phyloP scores from a whole-genome alignment of 2,329 filamentous ascomycete species.

The Tolypocladium amazonense region DNA sequence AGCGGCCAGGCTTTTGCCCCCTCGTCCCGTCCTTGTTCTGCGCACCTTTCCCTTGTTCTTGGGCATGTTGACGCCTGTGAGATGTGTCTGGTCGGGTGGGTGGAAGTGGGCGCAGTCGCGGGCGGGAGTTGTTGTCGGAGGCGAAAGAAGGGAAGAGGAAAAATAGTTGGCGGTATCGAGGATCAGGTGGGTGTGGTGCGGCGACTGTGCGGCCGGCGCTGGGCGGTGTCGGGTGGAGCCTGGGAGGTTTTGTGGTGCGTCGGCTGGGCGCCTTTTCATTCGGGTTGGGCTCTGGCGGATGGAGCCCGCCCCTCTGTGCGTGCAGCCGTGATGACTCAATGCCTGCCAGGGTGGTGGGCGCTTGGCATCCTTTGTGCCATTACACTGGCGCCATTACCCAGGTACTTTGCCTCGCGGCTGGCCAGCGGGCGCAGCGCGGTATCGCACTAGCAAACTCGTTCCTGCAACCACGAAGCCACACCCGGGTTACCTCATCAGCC shows the following conservation, averaged over 20 bases:
- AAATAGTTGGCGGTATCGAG: not conserved
- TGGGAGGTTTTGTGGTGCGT: not conserved
- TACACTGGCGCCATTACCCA: not conserved
- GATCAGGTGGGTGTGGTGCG: not conserved
- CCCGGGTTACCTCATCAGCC: not conserved
- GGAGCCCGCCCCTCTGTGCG: not conserved
- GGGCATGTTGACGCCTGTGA: constrained; percentile 54
- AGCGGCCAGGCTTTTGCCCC: not conserved
- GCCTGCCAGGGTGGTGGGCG: not conserved
- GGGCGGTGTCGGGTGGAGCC: not conserved
- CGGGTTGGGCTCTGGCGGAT: not conserved
- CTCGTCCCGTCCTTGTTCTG: not conserved
- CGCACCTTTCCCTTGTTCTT: constrained; percentile 99
- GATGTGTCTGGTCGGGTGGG: not conserved
- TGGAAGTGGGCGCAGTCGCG: not conserved
- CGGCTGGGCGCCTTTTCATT: constrained; percentile 1
- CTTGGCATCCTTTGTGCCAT: not conserved
- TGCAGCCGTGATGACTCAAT: not conserved
- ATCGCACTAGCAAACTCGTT: not conserved
- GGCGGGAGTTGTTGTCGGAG: not conserved
- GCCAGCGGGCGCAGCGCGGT: not conserved
- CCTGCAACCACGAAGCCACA: not conserved
- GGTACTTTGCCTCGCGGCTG: not conserved
- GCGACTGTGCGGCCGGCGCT: not conserved
- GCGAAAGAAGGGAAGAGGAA: not conserved